Conservation (phyloP, 306 rosid genomes). For the Casuarina glauca region DNA sequence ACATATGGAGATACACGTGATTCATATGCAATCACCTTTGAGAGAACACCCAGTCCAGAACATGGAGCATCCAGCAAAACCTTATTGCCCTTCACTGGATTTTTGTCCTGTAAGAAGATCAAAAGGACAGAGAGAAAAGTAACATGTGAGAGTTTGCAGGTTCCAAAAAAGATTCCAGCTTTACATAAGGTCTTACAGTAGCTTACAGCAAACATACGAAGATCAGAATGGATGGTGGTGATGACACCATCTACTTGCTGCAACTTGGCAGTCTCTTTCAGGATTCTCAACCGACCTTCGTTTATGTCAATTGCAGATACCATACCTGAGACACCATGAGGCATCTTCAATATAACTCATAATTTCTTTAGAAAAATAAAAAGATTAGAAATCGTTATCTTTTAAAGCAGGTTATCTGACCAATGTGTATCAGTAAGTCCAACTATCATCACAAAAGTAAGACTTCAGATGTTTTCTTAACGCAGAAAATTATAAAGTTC, state of each 20-base stretch:
- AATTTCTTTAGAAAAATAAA: neutral
- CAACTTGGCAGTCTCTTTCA: constrained; percentile 75
- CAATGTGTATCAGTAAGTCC: neutral
- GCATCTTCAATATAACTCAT: constrained; percentile 8
- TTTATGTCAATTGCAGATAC: constrained; percentile 70
- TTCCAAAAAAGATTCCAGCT: neutral
- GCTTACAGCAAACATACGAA: constrained; percentile 60
- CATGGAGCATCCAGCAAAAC: constrained; percentile 91
- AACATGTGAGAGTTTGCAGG: constrained; percentile 10
- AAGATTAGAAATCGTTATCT: neutral
- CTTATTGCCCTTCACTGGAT: constrained; percentile 53
- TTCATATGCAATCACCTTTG: constrained; percentile 56
- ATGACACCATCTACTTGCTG: constrained; percentile 72
- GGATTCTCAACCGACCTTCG: constrained; percentile 77
- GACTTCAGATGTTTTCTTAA: neutral
- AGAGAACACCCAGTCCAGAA: constrained; percentile 90
- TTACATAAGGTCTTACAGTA: constrained; percentile 9
- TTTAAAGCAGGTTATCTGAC: neutral
- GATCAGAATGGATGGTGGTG: constrained; percentile 64
- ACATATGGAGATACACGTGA: constrained; percentile 2
- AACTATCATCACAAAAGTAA: neutral
- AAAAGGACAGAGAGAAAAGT: constrained; percentile 23
- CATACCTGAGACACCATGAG: constrained; percentile 54
- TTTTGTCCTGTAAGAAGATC: constrained; percentile 47
- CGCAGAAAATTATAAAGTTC: neutral